Evolutionary conservation across 2,329 filamentous ascomycete genomes (phyloP), one percentile per base, ranked within the genome.

Genomic region (Thielaviopsis euricoi): DNA sequence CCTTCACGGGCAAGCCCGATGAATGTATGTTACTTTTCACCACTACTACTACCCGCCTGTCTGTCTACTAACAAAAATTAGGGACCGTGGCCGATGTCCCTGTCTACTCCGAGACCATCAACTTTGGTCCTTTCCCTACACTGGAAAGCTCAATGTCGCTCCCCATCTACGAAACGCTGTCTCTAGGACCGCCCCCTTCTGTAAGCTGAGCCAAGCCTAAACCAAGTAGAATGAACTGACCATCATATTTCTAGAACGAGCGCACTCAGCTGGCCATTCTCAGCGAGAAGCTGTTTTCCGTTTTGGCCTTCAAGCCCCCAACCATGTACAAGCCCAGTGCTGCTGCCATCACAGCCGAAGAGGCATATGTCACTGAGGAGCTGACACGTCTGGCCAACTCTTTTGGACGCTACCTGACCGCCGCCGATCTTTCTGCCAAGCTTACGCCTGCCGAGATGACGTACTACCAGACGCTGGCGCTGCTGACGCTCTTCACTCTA

Each of bases 41-140:
- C 12, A 5, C 6, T 33, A n/a, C 25, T 33, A n/a, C 25, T 55
- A 19, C 4, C 22, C 22, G 6, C 15, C 13, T 13, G 25, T 6
- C 17, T 23, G 26, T 13, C 12, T 22, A 26, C 55, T 60, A 58
- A 60, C 49, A 51, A 6, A 7, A 12, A 25, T n/a, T 26, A 79
- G 77, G 62, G 15, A 71, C 73, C 26, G 68, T 76, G 25, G 61
- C 66, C 1, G 71, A 75, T 52, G 66, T 69, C 3, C 69, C 67
- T 0, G 53, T 65, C 0, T 65, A 81, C 0, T 64, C 69, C 2
- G 72, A 74, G 52, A 70, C 69, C 1, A 73, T 78, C 2, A 77
- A 81, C 65, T 77, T 78, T 52, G 74, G 74, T 1, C 75, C 76
- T 0, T 73, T 81, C 53, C 74, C 77, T 0, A 72, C 72, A 17